Evolutionary conservation across 208 protist species (phyloP).

Genomic region (Willaertia magna): DNA sequence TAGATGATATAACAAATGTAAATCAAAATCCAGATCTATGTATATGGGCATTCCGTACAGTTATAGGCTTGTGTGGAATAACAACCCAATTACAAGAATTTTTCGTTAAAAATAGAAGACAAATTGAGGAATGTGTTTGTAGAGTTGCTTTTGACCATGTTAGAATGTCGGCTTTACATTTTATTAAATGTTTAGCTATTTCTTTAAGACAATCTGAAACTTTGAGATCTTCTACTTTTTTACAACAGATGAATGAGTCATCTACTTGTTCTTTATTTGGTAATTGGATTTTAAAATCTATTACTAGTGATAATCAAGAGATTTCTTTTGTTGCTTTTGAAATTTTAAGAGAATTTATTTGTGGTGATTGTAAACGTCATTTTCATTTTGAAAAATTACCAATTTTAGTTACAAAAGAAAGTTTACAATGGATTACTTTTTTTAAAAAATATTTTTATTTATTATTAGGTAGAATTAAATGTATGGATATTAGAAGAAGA

Average conservation of each 20-base stretch:
- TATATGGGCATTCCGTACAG: background rate
- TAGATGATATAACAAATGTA: background rate
- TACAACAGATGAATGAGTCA: background rate
- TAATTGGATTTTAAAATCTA: background rate
- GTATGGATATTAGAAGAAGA: background rate
- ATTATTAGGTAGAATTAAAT: background rate
- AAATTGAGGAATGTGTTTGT: background rate
- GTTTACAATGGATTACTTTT: background rate
- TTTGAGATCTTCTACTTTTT: background rate
- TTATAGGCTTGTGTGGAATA: background rate
- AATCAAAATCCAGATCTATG: background rate
- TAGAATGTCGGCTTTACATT: background rate
- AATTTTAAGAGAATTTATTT: constrained; percentile 5
- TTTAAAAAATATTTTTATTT: background rate
- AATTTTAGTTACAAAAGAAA: background rate
- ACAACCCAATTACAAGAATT: background rate
- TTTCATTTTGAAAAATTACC: background rate
- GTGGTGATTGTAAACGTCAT: background rate
- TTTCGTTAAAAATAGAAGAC: background rate
- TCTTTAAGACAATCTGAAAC: background rate
- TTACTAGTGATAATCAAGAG: background rate
- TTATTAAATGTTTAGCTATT: background rate
- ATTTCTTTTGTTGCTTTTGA: background rate
- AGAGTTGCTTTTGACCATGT: background rate
- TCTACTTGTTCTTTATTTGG: background rate